These are phyloP conservation scores for Asterionellopsis glacialis DNA, from an alignment of 108 stramenopile species.

Conservation along the genomic window DNA sequence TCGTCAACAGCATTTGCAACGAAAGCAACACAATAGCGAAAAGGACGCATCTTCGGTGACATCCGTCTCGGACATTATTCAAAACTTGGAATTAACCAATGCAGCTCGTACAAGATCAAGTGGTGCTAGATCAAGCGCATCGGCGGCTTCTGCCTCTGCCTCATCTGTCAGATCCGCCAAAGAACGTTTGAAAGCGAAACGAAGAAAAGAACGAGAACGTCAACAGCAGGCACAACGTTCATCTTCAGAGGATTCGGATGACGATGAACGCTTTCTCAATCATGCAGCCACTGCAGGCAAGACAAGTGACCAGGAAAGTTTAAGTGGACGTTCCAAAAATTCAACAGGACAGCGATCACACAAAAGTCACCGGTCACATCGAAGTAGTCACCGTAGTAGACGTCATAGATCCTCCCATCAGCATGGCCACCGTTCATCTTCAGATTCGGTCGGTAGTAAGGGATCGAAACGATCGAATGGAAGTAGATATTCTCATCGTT, in stretches of 20 bases:
- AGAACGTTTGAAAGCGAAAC: constrained; percentile 38
- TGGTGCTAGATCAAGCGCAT: constrained; percentile 4
- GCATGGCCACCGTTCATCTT: constrained; percentile 14
- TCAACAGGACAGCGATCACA: constrained; percentile 62
- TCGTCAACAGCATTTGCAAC: constrained; percentile 42
- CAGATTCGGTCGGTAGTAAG: constrained; percentile 38
- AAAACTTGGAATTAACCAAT: constrained; percentile 60
- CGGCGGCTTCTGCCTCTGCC: constrained; percentile 16
- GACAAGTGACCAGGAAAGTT: constrained; percentile 79
- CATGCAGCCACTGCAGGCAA: constrained; percentile 80
- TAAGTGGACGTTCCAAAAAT: constrained; percentile 68
- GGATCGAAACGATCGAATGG: constrained; percentile 45
- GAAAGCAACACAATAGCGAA: neutral
- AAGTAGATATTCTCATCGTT: constrained; percentile 70
- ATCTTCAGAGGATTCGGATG: constrained; percentile 25
- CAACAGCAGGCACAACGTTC: neutral
- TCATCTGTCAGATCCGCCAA: constrained; percentile 36
- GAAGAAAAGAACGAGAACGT: constrained; percentile 34
- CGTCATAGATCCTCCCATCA: constrained; percentile 21
- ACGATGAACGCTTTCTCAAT: constrained; percentile 69
- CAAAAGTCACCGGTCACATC: constrained; percentile 49
- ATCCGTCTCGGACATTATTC: constrained; percentile 81
- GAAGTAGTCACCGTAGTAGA: constrained; percentile 14
- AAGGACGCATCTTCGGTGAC: constrained; percentile 10
- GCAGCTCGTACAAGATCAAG: constrained; percentile 31